A percentile compares a stretch with the other conserved stretches of the same genome.
These are phyloP conservation scores for Mrakia frigida DNA, from an alignment of 768 basidiomycete genomes.

Conservation along the genomic window DNA sequence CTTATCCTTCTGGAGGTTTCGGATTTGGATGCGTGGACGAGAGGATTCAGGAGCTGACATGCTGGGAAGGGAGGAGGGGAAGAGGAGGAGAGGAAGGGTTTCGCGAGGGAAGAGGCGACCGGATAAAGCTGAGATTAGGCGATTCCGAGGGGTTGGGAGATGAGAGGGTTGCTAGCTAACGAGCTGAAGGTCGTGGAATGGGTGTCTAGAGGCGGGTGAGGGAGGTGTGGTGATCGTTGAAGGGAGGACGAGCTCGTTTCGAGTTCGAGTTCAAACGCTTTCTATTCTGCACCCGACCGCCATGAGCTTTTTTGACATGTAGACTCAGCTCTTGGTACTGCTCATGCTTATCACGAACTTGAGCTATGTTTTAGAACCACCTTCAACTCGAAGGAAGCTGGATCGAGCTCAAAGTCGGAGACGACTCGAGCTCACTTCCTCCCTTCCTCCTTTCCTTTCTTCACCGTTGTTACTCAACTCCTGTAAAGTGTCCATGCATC, in stretches of 20 bases:
- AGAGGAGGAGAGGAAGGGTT: not conserved
- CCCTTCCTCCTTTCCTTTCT: too few species aligned
- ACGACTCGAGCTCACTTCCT: too few species aligned
- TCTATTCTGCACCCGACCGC: too few species aligned
- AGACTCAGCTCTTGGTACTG: too few species aligned
- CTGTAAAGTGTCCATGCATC: too few species aligned
- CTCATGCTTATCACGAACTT: too few species aligned
- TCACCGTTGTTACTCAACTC: too few species aligned
- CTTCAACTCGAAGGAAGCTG: too few species aligned
- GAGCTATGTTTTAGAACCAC: too few species aligned
- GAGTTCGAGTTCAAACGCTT: too few species aligned
- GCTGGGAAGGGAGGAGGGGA: not conserved
- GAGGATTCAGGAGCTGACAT: slow-evolving; percentile 16
- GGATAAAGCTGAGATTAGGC: not conserved
- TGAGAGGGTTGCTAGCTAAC: not conserved
- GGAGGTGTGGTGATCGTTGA: not conserved
- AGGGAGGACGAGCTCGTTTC: not conserved
- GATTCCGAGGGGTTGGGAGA: not conserved
- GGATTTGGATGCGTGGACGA: slow-evolving; percentile 6
- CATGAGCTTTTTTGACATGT: too few species aligned
- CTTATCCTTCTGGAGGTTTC: slow-evolving; percentile 62
- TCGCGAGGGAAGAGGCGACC: not conserved
- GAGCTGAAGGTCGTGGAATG: not conserved
- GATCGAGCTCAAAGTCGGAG: too few species aligned
- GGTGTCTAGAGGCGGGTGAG: not conserved